Base-by-base conservation (phyloP, 2,329 filamentous ascomycete species). In the Penicillium sp. region DNA sequence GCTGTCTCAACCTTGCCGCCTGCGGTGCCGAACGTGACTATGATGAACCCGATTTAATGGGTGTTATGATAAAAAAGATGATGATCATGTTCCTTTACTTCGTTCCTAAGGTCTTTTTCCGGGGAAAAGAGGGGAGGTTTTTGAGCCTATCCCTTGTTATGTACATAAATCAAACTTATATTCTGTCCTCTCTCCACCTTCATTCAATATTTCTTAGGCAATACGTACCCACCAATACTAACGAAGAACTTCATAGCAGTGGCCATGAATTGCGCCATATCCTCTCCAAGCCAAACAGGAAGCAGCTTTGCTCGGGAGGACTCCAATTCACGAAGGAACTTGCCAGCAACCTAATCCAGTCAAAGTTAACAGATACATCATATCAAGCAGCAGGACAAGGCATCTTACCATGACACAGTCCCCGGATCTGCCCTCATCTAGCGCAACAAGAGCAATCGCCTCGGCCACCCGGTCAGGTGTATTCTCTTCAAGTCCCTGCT, bases 401-500 rank as follows among this genome's bases (percentile, higher is more conserved):
- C 8, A 33, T 55, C 57, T 55, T 42, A 67, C 64, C 55, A 70
- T 34, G 52, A 55, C 53, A 49, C 61, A 66, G 7, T 42, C 42
- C 4, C 74, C 73, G 4, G 51, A 59, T 17, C 60, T 55, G 2
- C 20, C 42, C 5, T 54, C 47, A 60, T 77, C 68, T 2, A 68
- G 60, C 2, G 72, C 69, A 15, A 72, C 69, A 46, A 70, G 60
- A 8, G 74, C 63, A 44, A 80, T 74, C 4, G 69, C 63, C n/a
- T 65, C 63, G 1, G 75, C 77, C 10, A 80, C 77, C 18, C 72
- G 68, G n/a, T 68, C 67, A 0, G 73, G 68, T 1, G 68, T 71
- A 52, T 79, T 79, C 29, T 73, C 62, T 1, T 74, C 72, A 40
- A 79, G 72, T 0, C 71, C 71, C 17, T 66, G 62, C 17, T 67